Evolutionary conservation across 2,329 filamentous ascomycete genomes (phyloP).

Genomic region (Calonectria honghensis): DNA sequence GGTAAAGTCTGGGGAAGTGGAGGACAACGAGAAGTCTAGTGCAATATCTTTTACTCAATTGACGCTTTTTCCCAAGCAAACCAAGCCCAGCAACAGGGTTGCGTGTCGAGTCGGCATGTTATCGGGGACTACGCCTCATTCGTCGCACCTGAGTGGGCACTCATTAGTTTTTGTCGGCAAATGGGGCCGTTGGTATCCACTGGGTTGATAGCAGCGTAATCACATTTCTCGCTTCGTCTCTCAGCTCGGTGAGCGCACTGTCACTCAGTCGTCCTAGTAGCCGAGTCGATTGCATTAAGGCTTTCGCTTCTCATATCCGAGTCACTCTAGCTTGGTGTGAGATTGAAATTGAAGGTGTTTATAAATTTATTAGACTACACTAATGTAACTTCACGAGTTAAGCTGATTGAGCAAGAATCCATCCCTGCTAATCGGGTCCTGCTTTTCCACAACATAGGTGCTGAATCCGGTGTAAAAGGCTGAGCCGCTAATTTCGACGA

Average conservation of each 20-base stretch:
- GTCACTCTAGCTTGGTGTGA: neutral
- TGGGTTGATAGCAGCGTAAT: neutral
- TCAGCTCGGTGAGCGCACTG: neutral
- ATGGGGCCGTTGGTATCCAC: conserved; percentile 9
- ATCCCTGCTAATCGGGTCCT: conserved; percentile 6
- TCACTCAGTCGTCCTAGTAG: neutral
- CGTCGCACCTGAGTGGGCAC: neutral
- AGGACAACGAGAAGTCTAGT: neutral
- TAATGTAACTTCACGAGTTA: neutral
- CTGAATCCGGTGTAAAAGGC: conserved; percentile 18
- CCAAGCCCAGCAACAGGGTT: neutral
- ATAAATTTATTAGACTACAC: neutral
- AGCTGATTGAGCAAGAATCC: conserved; percentile 9
- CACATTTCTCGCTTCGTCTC: neutral
- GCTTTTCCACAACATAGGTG: conserved; percentile 22
- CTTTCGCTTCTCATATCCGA: neutral
- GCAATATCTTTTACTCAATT: neutral
- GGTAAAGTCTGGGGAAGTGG: conserved; percentile 7
- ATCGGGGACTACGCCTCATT: neutral
- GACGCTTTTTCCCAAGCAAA: neutral
- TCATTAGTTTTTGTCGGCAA: neutral
- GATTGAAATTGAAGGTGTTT: neutral
- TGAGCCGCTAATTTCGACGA: conserved; percentile 15
- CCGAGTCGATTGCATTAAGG: neutral
- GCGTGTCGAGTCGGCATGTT: neutral